Evolutionary conservation across 768 basidiomycete species (phyloP).

Genomic region (Suillus variegatus): DNA sequence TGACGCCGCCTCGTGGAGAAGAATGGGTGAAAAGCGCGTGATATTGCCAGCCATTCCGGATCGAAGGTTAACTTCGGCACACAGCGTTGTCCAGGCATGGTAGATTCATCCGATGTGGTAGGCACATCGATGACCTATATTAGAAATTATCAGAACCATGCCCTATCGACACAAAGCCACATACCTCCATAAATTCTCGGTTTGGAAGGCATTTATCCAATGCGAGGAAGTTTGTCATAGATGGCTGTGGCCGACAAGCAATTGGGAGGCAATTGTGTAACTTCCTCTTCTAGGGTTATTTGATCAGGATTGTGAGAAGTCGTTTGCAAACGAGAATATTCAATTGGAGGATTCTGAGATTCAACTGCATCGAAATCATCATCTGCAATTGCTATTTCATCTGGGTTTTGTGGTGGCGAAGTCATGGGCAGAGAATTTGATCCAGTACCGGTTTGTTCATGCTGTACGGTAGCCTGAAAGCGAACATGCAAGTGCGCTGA

Average conservation of each 20-base stretch:
- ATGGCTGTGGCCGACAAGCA: slow-evolving; percentile 13
- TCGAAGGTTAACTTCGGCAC: slow-evolving; percentile 65
- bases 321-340: slow-evolving; percentile 33
- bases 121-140: slow-evolving; percentile 73
- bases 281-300: slow-evolving; percentile 44
- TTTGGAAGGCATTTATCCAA: slow-evolving; percentile 85
- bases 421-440: slow-evolving; percentile 1
- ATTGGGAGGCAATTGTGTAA: slow-evolving; percentile 36
- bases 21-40: slow-evolving; percentile 80
- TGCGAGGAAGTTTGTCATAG: slow-evolving; percentile 78
- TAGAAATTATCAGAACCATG: not conserved
- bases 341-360: slow-evolving; percentile 1
- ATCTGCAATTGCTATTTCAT: slow-evolving; percentile 43
- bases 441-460: slow-evolving; percentile 29
- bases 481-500: slow-evolving; percentile 88
- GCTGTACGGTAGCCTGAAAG: slow-evolving; percentile 71
- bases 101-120: slow-evolving; percentile 16
- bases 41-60: slow-evolving; percentile 93
- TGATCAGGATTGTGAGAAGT: slow-evolving; percentile 50
- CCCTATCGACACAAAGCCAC: slow-evolving; percentile 7
- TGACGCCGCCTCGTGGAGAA: slow-evolving; percentile 59
- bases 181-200: slow-evolving; percentile 80
- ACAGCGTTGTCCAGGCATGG: slow-evolving; percentile 12
- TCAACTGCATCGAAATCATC: slow-evolving; percentile 27
- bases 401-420: slow-evolving; percentile 28